Evolutionary conservation across 371 early-diverging fungal species (phyloP).

Genomic region (Smittium culicis): DNA sequence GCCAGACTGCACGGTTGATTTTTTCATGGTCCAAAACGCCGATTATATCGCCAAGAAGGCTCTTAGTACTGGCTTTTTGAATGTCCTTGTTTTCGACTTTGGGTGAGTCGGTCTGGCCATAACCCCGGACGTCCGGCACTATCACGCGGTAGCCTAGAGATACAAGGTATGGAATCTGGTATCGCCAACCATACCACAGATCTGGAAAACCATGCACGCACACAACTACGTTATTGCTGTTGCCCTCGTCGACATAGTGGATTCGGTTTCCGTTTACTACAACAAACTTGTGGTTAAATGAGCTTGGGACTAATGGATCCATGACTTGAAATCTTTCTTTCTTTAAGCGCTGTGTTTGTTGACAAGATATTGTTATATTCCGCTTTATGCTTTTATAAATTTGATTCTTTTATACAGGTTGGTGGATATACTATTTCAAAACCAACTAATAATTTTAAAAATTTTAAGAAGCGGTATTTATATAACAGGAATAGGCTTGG

Average conservation of each 20-base stretch:
- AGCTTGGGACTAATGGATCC: constrained; percentile 26
- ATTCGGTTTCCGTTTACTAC: constrained; percentile 34
- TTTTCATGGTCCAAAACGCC: constrained; percentile 44
- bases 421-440: too few species aligned
- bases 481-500: too few species aligned
- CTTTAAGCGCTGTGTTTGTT: too few species aligned
- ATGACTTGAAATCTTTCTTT: too few species aligned
- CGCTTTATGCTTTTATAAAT: too few species aligned
- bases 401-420: too few species aligned
- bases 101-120: constrained; percentile 40
- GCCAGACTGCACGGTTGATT: constrained; percentile 42
- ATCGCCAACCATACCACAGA: constrained; percentile 53
- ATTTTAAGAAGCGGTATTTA: too few species aligned
- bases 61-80: constrained; percentile 38
- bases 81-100: constrained; percentile 37
- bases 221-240: constrained; percentile 34
- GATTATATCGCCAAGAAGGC: constrained; percentile 38
- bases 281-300: constrained; percentile 32
- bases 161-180: constrained; percentile 50
- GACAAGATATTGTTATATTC: too few species aligned
- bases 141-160: constrained; percentile 54
- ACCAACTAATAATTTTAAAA: too few species aligned
- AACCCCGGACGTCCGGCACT: constrained; percentile 51
- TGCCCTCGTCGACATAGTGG: constrained; percentile 57
- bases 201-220: constrained; percentile 64